A percentile compares a stretch with the other conserved stretches of the same genome.
Conservation (phyloP, 441 rosid genomes). For the Manihot esculenta region DNA sequence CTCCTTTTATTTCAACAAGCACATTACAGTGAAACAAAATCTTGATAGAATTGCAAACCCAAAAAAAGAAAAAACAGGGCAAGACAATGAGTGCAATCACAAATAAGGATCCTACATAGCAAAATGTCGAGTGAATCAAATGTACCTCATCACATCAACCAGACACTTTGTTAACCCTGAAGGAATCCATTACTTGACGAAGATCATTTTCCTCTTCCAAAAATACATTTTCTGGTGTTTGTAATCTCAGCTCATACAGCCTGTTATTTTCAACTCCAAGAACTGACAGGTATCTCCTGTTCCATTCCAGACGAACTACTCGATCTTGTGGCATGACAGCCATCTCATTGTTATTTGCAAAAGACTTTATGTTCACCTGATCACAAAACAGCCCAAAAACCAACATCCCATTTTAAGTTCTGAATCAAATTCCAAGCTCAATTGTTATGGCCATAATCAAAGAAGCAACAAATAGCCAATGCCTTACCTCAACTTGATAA, state of each 20-base stretch:
- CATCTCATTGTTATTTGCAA: conserved; percentile 81
- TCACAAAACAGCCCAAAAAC: not conserved
- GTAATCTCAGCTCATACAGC: conserved; percentile 78
- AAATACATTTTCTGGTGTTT: conserved; percentile 84
- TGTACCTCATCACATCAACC: conserved; percentile 29
- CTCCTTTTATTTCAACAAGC: no score
- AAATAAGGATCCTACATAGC: not conserved
- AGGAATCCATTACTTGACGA: conserved; percentile 81
- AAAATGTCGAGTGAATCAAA: not conserved
- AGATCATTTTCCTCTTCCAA: conserved; percentile 77
- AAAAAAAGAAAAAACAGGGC: not conserved
- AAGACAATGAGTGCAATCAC: not conserved
- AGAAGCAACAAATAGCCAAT: not conserved
- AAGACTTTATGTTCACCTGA: conserved; percentile 93
- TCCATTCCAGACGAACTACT: conserved; percentile 79
- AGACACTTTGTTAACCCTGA: conserved; percentile 70
- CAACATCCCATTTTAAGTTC: not conserved
- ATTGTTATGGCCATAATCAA: no score
- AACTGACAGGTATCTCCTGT: conserved; percentile 79
- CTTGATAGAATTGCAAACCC: not conserved
- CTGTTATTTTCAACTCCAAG: conserved; percentile 88
- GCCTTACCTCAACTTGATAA: conserved; percentile 83
- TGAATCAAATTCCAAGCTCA: no score
- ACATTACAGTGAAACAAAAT: not conserved
- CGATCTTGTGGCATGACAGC: conserved; percentile 93